These are phyloP conservation scores for Sanghuangporus weigelae DNA, from an alignment of 1,284 basidiomycete species.

Conservation along the genomic window DNA sequence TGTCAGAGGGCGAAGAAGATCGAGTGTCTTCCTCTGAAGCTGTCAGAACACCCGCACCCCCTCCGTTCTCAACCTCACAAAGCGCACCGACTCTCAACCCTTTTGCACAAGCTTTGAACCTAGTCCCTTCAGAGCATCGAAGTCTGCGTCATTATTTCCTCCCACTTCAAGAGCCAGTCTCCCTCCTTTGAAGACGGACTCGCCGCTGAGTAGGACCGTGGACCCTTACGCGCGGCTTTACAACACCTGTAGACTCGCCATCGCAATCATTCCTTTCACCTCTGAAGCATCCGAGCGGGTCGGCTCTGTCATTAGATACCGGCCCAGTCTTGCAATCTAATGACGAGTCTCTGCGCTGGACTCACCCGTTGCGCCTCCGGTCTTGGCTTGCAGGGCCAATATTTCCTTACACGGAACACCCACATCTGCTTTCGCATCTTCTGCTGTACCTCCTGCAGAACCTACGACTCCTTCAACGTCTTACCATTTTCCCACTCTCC, in stretches of 20 bases:
- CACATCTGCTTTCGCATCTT: conserved; percentile 3
- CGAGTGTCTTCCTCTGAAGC: conserved; percentile 9
- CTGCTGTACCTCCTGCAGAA: conserved; percentile 9
- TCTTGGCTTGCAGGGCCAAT: conserved; percentile 4
- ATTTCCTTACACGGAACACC: conserved; percentile 18
- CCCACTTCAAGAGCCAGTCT: conserved; percentile 1
- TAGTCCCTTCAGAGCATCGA: neutral
- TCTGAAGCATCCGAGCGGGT: neutral
- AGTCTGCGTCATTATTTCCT: neutral
- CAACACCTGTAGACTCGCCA: conserved; percentile 3
- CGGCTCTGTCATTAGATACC: conserved; percentile 10
- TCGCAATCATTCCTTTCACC: conserved; percentile 8
- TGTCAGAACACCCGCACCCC: conserved; percentile 13
- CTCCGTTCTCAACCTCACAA: conserved; percentile 25
- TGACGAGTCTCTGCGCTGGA: conserved; percentile 6
- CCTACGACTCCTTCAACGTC: conserved; percentile 10
- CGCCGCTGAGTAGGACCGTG: conserved; percentile 3
- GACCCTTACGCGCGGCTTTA: conserved; percentile 12
- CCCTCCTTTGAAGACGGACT: conserved; percentile 13
- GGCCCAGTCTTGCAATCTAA: neutral
- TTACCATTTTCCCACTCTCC: conserved; percentile 5
- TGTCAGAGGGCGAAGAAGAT: conserved; percentile 9
- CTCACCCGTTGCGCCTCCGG: conserved; percentile 16
- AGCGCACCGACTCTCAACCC: conserved; percentile 22
- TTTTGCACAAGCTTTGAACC: conserved; percentile 19